Evolutionary conservation across 108 stramenopile species (phyloP), one percentile per base, ranked within the genome.

Genomic region (Cyclostephanos tholiformis): DNA sequence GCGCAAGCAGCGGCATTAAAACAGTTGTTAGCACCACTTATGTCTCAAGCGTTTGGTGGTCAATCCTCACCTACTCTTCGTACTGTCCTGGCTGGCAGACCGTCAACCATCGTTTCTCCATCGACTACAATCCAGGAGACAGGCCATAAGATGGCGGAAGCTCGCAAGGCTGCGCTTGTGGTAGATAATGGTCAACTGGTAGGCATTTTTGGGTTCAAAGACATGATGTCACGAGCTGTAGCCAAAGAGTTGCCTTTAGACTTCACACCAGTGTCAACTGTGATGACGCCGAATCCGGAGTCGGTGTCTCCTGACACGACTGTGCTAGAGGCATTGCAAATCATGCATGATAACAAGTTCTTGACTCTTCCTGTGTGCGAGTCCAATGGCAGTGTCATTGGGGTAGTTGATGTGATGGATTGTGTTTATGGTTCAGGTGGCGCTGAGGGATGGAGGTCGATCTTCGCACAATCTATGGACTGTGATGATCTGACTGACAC

Each of bases 351-450:
- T 43, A 88, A 95, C 79, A 90, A 93, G 63, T 97, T 96, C 80
- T 80, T 97, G 68, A 96, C 93, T 12, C 80, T 98, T 48, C 97
- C 97, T 38, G 96, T 98, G 9, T 87, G 87, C 43, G 92, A 96
- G 55, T 70, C 62, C 20, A 70, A 90, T 65, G 96, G 97, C 10
- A 71, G 50, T 32, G 96, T 98, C 60, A 72, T 97, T 65, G 97
- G 97, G 41, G 62, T 97, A 8, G 96, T 98, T 17, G 96, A 96
- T 80, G 96, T 98, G 56, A 96, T 98, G 96, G 96, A 97, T 69
- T 83, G 97, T 52, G 87, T 98, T 38, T 82, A 88, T 82, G 91
- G 87, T 5, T 88, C 86, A 58, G 94, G 94, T 23, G 94, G 93
- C n/a, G 90, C 84, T 8, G 91, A 91, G 9, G 91, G 89, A 2